Evolutionary conservation across 192 early-diverging fungal genomes (phyloP).

Genomic region (Dissophora globulifera): DNA sequence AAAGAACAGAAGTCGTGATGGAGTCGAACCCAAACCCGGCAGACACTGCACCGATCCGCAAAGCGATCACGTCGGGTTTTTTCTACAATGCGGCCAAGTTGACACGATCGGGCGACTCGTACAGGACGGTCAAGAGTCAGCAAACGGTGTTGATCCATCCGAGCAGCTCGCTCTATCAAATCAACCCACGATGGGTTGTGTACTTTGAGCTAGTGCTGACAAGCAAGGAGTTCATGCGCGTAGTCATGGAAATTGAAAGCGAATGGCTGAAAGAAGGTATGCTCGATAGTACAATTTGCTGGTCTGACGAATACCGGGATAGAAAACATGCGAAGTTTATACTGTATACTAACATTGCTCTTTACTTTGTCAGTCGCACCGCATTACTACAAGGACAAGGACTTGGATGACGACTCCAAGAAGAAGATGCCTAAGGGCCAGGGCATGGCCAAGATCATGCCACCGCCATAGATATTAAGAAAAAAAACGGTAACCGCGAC

Average conservation of each 20-base stretch:
- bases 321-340: too few species aligned
- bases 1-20: slow-evolving; percentile 88
- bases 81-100: slow-evolving; percentile 94
- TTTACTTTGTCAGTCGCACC: slow-evolving; percentile 75
- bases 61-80: slow-evolving; percentile 92
- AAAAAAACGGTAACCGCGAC: too few species aligned
- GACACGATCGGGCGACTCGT: slow-evolving; percentile 88
- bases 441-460: slow-evolving; percentile 40
- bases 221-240: slow-evolving; percentile 94
- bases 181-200: slow-evolving; percentile 86
- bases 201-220: slow-evolving; percentile 96
- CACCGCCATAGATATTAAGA: slow-evolving; percentile 15
- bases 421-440: slow-evolving; percentile 64
- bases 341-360: too few species aligned
- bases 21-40: slow-evolving; percentile 84
- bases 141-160: slow-evolving; percentile 96
- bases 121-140: slow-evolving; percentile 86
- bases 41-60: slow-evolving; percentile 90
- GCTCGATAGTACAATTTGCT: too few species aligned
- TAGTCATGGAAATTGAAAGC: slow-evolving; percentile 91
- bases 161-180: slow-evolving; percentile 80
- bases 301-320: too few species aligned
- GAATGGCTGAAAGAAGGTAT: slow-evolving; percentile 87
- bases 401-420: slow-evolving; percentile 67
- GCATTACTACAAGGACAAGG: slow-evolving; percentile 81